phyloP scores from a whole-genome alignment of 202 grass and related monocot genomes.

The Digitaria exilis region DNA sequence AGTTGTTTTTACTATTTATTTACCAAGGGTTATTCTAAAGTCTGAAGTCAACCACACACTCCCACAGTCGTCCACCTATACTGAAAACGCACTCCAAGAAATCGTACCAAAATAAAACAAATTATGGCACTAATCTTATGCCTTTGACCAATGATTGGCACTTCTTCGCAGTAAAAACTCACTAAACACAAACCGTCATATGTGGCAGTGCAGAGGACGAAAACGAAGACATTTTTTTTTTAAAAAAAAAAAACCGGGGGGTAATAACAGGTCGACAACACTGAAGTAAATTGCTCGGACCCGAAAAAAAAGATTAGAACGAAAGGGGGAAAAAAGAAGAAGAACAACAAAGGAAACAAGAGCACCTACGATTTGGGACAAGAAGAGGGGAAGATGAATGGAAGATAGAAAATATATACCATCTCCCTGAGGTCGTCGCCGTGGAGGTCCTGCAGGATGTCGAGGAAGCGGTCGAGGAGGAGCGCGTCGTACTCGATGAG shows the following conservation, averaged over 20 bases:
- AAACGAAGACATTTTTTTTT: not conserved
- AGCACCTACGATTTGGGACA: not conserved
- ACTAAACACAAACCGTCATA: not conserved
- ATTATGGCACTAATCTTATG: not conserved
- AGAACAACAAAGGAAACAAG: not conserved
- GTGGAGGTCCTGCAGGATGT: conserved; percentile 89
- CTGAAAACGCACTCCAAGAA: not conserved
- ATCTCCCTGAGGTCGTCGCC: conserved; percentile 85
- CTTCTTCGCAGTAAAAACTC: not conserved
- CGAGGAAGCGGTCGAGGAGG: conserved; percentile 92
- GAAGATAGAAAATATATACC: conserved; percentile 36
- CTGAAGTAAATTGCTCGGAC: not conserved
- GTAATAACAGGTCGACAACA: not conserved
- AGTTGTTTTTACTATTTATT: not conserved
- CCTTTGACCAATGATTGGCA: not conserved
- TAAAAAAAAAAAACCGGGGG: not conserved
- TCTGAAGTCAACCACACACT: conserved; percentile 26
- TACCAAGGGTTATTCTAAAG: not conserved
- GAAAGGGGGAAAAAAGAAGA: too few species aligned
- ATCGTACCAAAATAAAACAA: not conserved
- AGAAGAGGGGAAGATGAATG: not conserved
- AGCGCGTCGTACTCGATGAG: conserved; percentile 97
- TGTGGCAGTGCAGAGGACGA: not conserved
- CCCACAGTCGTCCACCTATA: not conserved
- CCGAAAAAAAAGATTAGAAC: conserved; percentile 12